Conservation (phyloP, 345 rosid species). For the Hevea brasiliensis region DNA sequence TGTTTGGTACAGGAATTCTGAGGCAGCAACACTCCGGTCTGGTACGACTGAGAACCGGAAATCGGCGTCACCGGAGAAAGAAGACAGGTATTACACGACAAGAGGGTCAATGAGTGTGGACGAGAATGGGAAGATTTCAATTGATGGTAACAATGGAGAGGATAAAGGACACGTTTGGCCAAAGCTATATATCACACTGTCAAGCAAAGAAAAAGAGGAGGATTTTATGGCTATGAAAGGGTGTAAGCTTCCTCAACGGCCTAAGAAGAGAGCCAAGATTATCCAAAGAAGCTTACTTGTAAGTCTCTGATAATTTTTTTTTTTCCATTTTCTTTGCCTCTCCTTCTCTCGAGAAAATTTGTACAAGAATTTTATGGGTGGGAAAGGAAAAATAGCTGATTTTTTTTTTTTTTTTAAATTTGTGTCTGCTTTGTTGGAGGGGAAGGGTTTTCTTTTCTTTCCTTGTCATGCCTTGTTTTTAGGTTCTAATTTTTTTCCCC, state of each 20-base stretch:
- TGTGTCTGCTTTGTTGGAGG: not conserved
- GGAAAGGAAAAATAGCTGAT: not conserved
- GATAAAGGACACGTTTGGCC: constrained; percentile 59
- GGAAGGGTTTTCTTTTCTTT: not conserved
- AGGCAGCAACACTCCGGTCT: constrained; percentile 41
- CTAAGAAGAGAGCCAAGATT: constrained; percentile 68
- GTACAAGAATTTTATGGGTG: not conserved
- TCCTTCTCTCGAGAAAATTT: not conserved
- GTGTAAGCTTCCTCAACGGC: constrained; percentile 74
- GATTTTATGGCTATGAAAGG: constrained; percentile 83
- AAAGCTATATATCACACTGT: constrained; percentile 50
- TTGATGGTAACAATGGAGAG: constrained; percentile 44
- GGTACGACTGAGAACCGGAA: constrained; percentile 37
- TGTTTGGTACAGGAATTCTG: constrained; percentile 51
- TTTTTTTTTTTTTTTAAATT: no score
- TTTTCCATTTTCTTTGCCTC: not conserved
- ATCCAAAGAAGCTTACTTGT: constrained; percentile 70
- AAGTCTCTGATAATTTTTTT: constrained; percentile 15
- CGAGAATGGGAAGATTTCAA: constrained; percentile 44
- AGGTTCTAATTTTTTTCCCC: not conserved
- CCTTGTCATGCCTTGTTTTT: not conserved
- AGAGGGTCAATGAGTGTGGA: constrained; percentile 55
- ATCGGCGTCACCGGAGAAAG: constrained; percentile 56
- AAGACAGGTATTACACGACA: constrained; percentile 59
- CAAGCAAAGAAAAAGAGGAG: constrained; percentile 79